These are phyloP conservation scores for Trichoderma koningii DNA, from an alignment of 2,329 filamentous ascomycete genomes.

Conservation along the genomic window DNA sequence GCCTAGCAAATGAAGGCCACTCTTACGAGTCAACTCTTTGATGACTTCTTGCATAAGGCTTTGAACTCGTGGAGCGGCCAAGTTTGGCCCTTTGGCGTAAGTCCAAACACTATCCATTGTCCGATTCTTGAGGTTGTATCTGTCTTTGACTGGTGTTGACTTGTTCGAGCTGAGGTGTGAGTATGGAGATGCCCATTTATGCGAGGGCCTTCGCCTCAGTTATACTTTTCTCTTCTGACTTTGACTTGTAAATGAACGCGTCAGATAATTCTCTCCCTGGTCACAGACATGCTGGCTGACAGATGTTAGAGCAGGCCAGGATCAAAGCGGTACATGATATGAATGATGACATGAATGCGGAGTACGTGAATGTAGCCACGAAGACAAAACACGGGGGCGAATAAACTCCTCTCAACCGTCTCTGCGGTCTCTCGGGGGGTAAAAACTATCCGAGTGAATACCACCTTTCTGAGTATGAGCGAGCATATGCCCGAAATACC, in stretches of 20 bases:
- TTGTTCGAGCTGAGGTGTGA: background rate
- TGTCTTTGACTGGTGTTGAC: background rate
- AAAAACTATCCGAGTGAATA: background rate
- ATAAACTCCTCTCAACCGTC: background rate
- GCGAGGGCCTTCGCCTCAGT: background rate
- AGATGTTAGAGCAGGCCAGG: background rate
- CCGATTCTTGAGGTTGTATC: background rate
- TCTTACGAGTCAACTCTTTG: background rate
- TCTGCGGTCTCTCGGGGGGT: background rate
- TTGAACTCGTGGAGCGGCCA: background rate
- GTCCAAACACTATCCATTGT: constrained; percentile 4
- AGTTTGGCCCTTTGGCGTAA: background rate
- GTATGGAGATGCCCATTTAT: background rate
- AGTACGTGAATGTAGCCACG: background rate
- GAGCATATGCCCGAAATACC: too few species aligned
- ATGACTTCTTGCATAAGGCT: background rate
- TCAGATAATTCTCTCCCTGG: too few species aligned
- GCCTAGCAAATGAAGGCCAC: background rate
- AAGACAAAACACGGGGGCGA: background rate
- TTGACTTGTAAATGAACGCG: background rate
- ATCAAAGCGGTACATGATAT: background rate
- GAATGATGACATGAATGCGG: background rate
- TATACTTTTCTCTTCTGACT: background rate
- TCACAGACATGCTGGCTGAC: too few species aligned
- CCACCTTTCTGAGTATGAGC: background rate